Conservation (phyloP, 495 filamentous ascomycete genomes). For the Tuber indicum region DNA sequence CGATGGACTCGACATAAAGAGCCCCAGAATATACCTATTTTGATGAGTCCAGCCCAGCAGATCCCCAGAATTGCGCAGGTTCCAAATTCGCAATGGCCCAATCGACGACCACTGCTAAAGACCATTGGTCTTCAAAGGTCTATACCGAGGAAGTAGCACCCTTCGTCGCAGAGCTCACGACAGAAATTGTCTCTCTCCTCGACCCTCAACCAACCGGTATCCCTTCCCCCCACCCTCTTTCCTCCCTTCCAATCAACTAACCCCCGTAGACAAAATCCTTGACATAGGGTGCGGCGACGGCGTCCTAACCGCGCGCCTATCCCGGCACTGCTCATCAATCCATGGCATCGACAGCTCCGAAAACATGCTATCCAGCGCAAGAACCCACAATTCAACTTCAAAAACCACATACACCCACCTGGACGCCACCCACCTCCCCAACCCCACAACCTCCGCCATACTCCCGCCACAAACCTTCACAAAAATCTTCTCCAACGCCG, state of each 20-base stretch:
- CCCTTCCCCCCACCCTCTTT: background rate
- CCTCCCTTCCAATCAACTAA: conserved; percentile 7
- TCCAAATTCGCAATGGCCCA: conserved; percentile 9
- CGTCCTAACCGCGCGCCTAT: conserved; percentile 55
- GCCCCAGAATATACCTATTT: background rate
- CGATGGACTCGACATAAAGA: background rate
- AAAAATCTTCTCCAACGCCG: conserved; percentile 73
- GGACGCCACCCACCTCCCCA: conserved; percentile 47
- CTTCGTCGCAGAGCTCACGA: conserved; percentile 66
- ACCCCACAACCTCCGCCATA: conserved; percentile 23
- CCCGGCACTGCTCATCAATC: conserved; percentile 47
- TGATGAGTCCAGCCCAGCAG: background rate
- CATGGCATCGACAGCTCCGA: conserved; percentile 61
- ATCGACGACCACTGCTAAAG: conserved; percentile 5
- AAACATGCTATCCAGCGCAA: conserved; percentile 58
- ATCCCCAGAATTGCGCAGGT: background rate
- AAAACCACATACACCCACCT: conserved; percentile 45
- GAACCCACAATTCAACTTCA: conserved; percentile 41
- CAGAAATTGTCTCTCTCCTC: conserved; percentile 59
- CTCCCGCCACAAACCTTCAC: conserved; percentile 43
- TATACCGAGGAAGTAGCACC: conserved; percentile 46
- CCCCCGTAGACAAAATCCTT: conserved; percentile 53
- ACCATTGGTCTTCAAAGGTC: conserved; percentile 28
- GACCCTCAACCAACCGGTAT: conserved; percentile 48
- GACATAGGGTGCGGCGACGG: conserved; percentile 76